A percentile compares a stretch with the other conserved stretches of the same genome.
Evolutionary conservation across 305 asterid species (phyloP).

Genomic region (Caryopteris hybrid): DNA sequence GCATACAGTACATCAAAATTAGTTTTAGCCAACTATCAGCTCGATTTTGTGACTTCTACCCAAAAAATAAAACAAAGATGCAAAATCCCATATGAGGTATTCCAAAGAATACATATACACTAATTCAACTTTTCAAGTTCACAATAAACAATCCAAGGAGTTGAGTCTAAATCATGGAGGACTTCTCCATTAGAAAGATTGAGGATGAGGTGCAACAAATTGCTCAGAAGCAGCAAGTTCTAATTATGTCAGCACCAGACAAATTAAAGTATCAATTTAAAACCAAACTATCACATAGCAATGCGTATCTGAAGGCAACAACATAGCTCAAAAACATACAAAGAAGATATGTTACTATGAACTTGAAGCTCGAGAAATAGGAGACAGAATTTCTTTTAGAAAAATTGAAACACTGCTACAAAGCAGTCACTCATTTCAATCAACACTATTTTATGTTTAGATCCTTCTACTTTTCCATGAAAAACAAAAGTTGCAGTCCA

Average conservation of each 20-base stretch:
- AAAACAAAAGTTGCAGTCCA: background rate
- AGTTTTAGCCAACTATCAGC: background rate
- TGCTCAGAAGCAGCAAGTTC: background rate
- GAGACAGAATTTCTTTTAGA: background rate
- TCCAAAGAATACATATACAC: no score
- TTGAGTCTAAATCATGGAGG: no score
- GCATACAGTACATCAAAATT: background rate
- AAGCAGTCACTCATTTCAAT: background rate
- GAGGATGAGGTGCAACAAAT: background rate
- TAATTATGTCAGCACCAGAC: background rate
- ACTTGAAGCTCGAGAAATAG: slow-evolving; percentile 6
- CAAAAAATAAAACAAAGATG: background rate
- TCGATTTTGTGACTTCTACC: background rate
- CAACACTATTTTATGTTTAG: background rate
- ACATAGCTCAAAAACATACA: background rate
- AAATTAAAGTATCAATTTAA: background rate
- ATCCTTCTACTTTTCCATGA: background rate
- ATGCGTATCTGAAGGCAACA: background rate
- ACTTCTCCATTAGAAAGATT: background rate
- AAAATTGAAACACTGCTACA: background rate
- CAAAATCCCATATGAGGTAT: background rate
- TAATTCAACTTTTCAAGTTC: no score
- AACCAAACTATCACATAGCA: background rate
- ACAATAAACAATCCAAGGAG: no score
- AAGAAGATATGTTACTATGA: background rate